These are phyloP conservation scores for Styphnolobium japonicum DNA, from an alignment of 306 rosid species.

Conservation along the genomic window DNA sequence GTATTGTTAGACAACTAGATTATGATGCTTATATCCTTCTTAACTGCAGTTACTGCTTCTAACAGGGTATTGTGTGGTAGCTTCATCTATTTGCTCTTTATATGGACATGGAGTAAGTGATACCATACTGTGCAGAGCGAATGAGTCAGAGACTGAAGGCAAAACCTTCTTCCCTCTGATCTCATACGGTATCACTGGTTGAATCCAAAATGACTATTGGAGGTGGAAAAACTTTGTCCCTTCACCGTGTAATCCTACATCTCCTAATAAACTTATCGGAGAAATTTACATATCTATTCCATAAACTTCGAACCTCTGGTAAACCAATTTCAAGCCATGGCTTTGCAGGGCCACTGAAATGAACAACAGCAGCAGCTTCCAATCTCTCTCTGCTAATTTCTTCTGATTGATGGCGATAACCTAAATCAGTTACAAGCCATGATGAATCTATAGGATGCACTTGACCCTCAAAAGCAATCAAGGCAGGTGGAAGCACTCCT, in stretches of 20 bases:
- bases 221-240: constrained; percentile 34
- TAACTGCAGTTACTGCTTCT: constrained; percentile 31
- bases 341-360: constrained; percentile 91
- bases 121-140: constrained; percentile 27
- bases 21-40: constrained; percentile 22
- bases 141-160: constrained; percentile 74
- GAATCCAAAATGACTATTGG: constrained; percentile 41
- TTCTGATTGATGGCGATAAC: constrained; percentile 50
- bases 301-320: constrained; percentile 66
- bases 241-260: constrained; percentile 61
- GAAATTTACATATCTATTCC: constrained; percentile 66
- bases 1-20: not conserved
- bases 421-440: constrained; percentile 67
- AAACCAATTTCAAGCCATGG: constrained; percentile 86
- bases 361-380: constrained; percentile 63
- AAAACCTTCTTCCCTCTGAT: constrained; percentile 83
- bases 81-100: constrained; percentile 48
- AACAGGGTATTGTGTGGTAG: constrained; percentile 26
- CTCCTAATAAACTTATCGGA: constrained; percentile 62
- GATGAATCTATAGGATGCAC: constrained; percentile 63
- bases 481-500: constrained; percentile 66
- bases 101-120: constrained; percentile 41
- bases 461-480: constrained; percentile 69
- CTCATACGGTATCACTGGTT: constrained; percentile 27
- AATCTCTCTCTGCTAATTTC: constrained; percentile 34